These are phyloP conservation scores for Entrophospora sp. DNA, from an alignment of 192 early-diverging fungal species.

Conservation along the genomic window DNA sequence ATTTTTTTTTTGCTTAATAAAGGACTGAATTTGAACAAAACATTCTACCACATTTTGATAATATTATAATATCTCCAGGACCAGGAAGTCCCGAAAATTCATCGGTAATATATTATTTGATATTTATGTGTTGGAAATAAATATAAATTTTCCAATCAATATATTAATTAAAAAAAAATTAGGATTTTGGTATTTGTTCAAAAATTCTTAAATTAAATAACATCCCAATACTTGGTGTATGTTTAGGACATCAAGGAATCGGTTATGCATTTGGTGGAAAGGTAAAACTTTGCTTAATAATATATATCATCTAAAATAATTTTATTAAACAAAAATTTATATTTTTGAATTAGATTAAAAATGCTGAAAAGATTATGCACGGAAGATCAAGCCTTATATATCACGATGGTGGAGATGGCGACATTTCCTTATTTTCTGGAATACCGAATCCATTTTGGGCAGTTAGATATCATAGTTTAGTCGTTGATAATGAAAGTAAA, in stretches of 20 bases:
- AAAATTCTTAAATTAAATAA: constrained; percentile 42
- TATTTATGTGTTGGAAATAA: too few species aligned
- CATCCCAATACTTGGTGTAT: constrained; percentile 82
- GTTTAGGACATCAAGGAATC: constrained; percentile 90
- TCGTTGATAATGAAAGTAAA: constrained; percentile 52
- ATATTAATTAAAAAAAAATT: neutral
- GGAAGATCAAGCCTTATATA: constrained; percentile 63
- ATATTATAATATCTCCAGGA: constrained; percentile 87
- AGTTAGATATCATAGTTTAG: constrained; percentile 87
- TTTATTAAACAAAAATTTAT: constrained; percentile 8
- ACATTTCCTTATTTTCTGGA: constrained; percentile 40
- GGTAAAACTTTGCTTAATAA: constrained; percentile 22
- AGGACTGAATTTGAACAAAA: constrained; percentile 42
- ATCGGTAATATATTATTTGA: too few species aligned
- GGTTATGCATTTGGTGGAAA: constrained; percentile 56
- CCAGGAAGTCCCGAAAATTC: constrained; percentile 71
- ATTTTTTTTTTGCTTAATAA: neutral
- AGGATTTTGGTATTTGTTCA: constrained; percentile 79
- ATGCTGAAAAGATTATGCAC: constrained; percentile 68
- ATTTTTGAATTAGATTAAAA: constrained; percentile 40
- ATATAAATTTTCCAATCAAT: neutral
- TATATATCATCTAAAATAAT: neutral
- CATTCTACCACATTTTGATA: constrained; percentile 79
- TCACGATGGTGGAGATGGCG: constrained; percentile 20
- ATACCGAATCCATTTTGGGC: constrained; percentile 61